Conservation (phyloP, 2,329 filamentous ascomycete genomes). For the Coniochaeta prunicola region DNA sequence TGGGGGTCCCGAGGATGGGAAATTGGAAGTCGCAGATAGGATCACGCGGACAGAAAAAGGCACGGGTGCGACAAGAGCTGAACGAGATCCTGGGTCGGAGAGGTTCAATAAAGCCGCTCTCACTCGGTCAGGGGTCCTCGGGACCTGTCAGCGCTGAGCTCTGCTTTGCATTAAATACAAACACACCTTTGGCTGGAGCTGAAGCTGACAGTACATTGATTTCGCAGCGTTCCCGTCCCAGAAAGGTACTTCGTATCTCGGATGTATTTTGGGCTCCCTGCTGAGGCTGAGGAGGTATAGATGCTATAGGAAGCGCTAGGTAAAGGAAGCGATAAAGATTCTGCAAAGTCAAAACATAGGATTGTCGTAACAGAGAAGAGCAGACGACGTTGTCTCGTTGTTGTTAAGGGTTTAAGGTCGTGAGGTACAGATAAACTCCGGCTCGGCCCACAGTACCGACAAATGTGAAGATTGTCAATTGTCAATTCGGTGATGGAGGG, state of each 20-base stretch:
- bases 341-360: neutral
- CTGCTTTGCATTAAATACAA: neutral
- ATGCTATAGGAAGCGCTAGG: neutral
- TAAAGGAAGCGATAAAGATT: neutral
- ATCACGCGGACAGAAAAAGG: constrained; percentile 4
- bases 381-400: neutral
- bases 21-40: neutral
- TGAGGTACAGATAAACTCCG: neutral
- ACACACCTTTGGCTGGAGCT: neutral
- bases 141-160: neutral
- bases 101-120: neutral
- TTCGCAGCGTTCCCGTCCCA: neutral
- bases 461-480: neutral
- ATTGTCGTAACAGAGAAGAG: neutral
- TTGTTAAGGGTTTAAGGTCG: neutral
- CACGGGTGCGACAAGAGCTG: neutral
- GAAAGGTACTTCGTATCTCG: neutral
- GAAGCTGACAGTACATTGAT: neutral
- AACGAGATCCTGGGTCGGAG: neutral
- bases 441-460: neutral
- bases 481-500: neutral
- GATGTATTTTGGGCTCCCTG: neutral
- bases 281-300: neutral
- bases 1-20: constrained; percentile 1
- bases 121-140: neutral